These are phyloP conservation scores for Jamesozyma gamospora DNA, from an alignment of 805 yeast species.

Conservation along the genomic window DNA sequence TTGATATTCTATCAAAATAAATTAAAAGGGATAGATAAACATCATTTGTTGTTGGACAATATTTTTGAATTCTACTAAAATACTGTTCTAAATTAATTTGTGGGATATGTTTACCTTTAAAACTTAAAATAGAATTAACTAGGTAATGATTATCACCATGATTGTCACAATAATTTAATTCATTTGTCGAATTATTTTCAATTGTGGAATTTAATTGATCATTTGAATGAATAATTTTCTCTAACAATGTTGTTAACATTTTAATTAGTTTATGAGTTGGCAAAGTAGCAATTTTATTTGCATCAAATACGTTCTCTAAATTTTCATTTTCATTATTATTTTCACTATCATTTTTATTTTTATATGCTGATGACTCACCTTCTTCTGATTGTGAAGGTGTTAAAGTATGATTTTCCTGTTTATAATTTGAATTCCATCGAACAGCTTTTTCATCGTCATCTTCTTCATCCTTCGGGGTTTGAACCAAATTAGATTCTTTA, in stretches of 20 bases:
- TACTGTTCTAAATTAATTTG: conserved; percentile 90
- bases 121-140: conserved; percentile 52
- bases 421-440: neutral
- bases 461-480: conserved; percentile 1
- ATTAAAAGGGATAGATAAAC: conserved; percentile 84
- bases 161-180: neutral
- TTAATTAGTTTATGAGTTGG: conserved; percentile 71
- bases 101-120: conserved; percentile 93
- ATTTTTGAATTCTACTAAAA: conserved; percentile 79
- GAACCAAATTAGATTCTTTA: neutral
- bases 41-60: conserved; percentile 98
- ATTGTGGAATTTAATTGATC: conserved; percentile 47
- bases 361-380: neutral
- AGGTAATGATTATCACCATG: neutral
- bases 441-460: neutral
- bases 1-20: conserved; percentile 89
- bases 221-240: conserved; percentile 82
- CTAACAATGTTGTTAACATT: conserved; percentile 78
- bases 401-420: neutral
- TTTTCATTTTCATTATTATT: conserved; percentile 1
- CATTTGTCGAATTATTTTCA: conserved; percentile 15
- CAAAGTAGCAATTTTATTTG: conserved; percentile 57
- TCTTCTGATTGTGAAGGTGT: neutral
- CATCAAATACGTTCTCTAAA: neutral
- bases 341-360: neutral